Conservation (phyloP, 495 filamentous ascomycete species). For the Trichoderma asperelloides region DNA sequence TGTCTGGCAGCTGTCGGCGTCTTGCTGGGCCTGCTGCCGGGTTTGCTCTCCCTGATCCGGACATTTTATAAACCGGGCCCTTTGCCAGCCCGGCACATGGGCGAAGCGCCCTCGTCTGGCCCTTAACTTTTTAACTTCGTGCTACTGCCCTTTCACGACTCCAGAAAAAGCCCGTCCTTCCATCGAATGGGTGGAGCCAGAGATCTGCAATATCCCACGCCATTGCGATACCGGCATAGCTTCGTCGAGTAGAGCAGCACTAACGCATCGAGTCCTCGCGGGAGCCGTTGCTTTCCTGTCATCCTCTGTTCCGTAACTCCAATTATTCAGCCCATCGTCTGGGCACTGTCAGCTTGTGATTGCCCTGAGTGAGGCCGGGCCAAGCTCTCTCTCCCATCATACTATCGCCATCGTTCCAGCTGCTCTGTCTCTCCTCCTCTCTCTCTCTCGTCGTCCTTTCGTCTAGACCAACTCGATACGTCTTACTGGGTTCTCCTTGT, state of each 20-base stretch:
- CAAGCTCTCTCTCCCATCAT: not conserved
- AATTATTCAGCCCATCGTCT: not conserved
- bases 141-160: not conserved
- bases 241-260: slow-evolving; percentile 7
- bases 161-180: not conserved
- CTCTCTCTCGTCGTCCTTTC: not conserved
- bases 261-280: not conserved
- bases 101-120: not conserved
- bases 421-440: not conserved
- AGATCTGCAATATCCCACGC: slow-evolving; percentile 7
- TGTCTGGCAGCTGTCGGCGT: not conserved
- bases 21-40: not conserved
- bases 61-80: not conserved
- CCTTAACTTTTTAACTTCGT: not conserved
- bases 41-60: not conserved
- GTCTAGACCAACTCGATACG: not conserved
- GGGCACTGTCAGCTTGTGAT: not conserved
- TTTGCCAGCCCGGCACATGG: not conserved
- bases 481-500: not conserved
- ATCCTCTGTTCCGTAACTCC: not conserved
- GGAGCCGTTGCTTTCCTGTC: not conserved
- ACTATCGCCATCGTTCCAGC: not conserved
- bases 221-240: slow-evolving; percentile 8
- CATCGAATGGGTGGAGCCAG: slow-evolving; percentile 6
- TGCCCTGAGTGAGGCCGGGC: not conserved